A percentile compares a stretch with the other conserved stretches of the same genome.
Conservation (phyloP, 495 filamentous ascomycete genomes). For the Neurospora sp. region DNA sequence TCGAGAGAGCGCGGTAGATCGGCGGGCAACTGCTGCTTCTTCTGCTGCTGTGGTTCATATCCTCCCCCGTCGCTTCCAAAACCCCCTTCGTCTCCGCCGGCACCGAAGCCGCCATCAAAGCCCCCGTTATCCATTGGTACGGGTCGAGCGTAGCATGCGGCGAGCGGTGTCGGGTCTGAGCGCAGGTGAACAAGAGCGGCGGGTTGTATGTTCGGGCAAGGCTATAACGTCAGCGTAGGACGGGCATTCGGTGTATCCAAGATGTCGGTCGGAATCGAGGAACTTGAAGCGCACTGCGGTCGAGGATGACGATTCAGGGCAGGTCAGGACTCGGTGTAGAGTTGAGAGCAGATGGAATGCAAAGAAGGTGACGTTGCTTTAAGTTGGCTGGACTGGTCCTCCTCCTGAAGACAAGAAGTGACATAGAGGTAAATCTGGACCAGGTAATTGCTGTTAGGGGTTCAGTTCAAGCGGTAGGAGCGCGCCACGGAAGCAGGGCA, state of each 20-base stretch:
- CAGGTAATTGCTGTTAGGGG: not conserved
- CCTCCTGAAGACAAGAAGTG: not conserved
- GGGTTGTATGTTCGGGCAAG: not conserved
- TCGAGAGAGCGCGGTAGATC: slow-evolving; percentile 88
- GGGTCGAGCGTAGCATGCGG: slow-evolving; percentile 8
- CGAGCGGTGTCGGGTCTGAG: slow-evolving; percentile 8
- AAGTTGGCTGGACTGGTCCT: not conserved
- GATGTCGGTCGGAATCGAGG: not conserved
- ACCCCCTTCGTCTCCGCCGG: slow-evolving; percentile 11
- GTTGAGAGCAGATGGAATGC: not conserved
- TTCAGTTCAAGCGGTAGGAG: not conserved
- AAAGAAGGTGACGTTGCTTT: not conserved
- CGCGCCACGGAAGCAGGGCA: not conserved
- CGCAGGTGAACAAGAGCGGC: not conserved
- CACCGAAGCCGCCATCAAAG: slow-evolving; percentile 26
- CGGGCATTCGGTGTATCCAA: not conserved
- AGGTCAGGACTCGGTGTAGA: not conserved
- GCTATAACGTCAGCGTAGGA: not conserved
- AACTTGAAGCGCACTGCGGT: not conserved
- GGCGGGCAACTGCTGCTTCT: slow-evolving; percentile 54
- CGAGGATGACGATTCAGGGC: not conserved
- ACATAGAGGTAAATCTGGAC: not conserved
- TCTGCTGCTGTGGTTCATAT: slow-evolving; percentile 5
- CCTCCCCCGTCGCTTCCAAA: not conserved
- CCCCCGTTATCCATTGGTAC: slow-evolving; percentile 48